These are phyloP conservation scores for Thermomyces lanuginosus DNA, from an alignment of 2,329 filamentous ascomycete genomes.

Conservation along the genomic window DNA sequence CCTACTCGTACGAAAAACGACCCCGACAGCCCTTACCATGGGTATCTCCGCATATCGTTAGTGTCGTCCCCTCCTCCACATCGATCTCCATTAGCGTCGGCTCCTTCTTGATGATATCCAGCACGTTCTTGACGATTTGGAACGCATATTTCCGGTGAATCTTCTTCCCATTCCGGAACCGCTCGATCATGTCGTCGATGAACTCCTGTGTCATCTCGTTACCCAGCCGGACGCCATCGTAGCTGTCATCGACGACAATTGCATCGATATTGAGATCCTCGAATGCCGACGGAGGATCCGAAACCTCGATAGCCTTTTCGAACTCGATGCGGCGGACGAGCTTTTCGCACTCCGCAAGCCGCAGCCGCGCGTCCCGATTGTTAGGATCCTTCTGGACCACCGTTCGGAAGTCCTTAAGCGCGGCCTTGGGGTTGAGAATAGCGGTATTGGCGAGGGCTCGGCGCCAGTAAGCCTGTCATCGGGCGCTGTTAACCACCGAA, in stretches of 20 bases:
- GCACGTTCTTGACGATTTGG: constrained; percentile 82
- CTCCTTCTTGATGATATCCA: constrained; percentile 79
- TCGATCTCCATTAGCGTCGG: constrained; percentile 92
- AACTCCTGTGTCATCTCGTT: constrained; percentile 91
- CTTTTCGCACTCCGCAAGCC: constrained; percentile 85
- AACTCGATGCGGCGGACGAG: constrained; percentile 85
- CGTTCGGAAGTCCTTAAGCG: constrained; percentile 78
- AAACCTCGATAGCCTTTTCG: constrained; percentile 83
- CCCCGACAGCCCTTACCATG: constrained; percentile 46
- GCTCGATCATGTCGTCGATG: constrained; percentile 88
- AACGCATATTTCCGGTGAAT: constrained; percentile 93
- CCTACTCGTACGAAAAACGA: no score
- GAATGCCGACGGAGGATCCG: constrained; percentile 79
- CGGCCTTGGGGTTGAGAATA: constrained; percentile 75
- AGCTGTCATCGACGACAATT: constrained; percentile 65
- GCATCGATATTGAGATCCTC: constrained; percentile 77
- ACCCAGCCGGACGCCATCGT: constrained; percentile 65
- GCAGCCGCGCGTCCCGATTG: constrained; percentile 82
- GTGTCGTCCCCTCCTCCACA: constrained; percentile 56
- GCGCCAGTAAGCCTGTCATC: constrained; percentile 69
- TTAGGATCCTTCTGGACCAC: constrained; percentile 73
- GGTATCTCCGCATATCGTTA: constrained; percentile 95
- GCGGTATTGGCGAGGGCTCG: constrained; percentile 82
- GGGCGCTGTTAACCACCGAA: constrained; percentile 7
- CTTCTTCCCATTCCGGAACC: constrained; percentile 93